Evolutionary conservation across 495 filamentous ascomycete species (phyloP), one percentile per base, ranked within the genome.

Genomic region (Penicillium silybi): DNA sequence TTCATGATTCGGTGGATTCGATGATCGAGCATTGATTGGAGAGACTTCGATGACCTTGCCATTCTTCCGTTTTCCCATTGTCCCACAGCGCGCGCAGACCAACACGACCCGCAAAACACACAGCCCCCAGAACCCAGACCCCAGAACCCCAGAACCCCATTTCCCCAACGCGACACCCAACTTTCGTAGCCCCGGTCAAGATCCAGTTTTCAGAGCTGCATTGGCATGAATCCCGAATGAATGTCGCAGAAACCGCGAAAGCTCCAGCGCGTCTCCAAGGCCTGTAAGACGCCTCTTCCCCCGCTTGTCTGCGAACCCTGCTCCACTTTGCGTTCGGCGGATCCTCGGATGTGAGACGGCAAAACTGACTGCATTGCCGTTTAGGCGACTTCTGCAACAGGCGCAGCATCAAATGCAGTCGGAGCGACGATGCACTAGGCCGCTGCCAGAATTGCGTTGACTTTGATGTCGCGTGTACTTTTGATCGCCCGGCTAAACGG

Each of bases 381-480:
- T 47, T 41, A 66, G 63, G 64, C 52, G 64, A 67, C 62, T 67
- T 65, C 57, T 67, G 64, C 57, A 65, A 67, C 49, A 53, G 55
- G 38, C 64, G 64, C 54, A 67, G 64, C 44, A 67, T 65, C 25
- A 65, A 61, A 43, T 67, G 64, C 42, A 53, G 59, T 41, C 40
- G 35, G 20, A 59, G 64, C 20, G 56, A 59, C 27, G 62, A 61
- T n/a, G 35, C 52, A 20, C 46, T 63, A 50, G 64, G 59, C 19
- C 53, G 64, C 13, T 67, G 64, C 42, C 59, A 67, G 37, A 67
- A 67, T 46, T 92, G 88, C 58, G 72, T 71, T 17, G 80, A 83
- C 27, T 79, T 92, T 35, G 76, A 85, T 40, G 86, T 90, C 19
- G 81, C 85, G 25, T 92, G 88, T 64, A 90, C 87, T 41, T 89